A percentile compares a stretch with the other conserved stretches of the same genome.
phyloP scores from a whole-genome alignment of 306 rosid species.

The Cucurbita ficifolia region DNA sequence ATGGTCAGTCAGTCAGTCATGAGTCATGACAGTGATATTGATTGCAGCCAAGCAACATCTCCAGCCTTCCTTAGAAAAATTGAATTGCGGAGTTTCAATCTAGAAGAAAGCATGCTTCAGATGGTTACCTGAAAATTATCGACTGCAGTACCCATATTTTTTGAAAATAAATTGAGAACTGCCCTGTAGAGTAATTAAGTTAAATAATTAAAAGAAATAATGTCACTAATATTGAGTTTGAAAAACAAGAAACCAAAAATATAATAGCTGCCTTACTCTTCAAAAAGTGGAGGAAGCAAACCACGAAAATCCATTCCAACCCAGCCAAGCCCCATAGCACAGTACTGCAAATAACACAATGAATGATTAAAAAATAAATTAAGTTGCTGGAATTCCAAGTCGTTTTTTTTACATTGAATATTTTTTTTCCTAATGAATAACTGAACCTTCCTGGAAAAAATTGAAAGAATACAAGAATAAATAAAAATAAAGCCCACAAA shows the following conservation, averaged over 20 bases:
- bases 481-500: no score
- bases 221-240: background rate
- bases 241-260: conserved; percentile 2
- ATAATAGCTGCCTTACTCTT: conserved; percentile 42
- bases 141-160: conserved; percentile 80
- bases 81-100: background rate
- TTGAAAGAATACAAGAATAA: no score
- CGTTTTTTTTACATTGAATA: background rate
- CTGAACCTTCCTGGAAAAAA: background rate
- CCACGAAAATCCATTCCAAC: conserved; percentile 97
- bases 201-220: conserved; percentile 7
- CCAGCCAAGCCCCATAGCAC: conserved; percentile 99
- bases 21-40: background rate
- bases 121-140: conserved; percentile 82
- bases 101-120: background rate
- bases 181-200: conserved; percentile 51
- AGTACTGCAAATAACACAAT: conserved; percentile 47
- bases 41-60: conserved; percentile 2
- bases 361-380: conserved; percentile 14
- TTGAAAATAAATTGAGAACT: conserved; percentile 76
- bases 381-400: conserved; percentile 1
- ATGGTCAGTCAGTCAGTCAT: background rate
- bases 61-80: conserved; percentile 1
- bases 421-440: background rate
- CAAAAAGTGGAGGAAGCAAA: conserved; percentile 89